A percentile compares a stretch with the other conserved stretches of the same genome.
phyloP scores from a whole-genome alignment of 148 eudicot genomes.

The Arbutus unedo region DNA sequence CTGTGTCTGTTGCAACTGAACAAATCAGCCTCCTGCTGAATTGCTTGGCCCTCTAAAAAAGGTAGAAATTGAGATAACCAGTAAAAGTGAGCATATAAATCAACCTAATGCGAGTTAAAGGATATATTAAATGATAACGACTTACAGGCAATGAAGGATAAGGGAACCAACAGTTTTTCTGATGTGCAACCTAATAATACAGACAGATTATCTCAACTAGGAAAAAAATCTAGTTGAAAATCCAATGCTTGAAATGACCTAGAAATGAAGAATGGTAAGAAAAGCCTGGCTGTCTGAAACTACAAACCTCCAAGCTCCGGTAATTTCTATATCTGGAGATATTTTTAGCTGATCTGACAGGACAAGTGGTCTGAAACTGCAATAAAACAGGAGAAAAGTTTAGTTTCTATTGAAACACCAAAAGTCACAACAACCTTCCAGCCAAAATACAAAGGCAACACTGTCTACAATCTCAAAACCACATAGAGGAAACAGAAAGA shows the following conservation, averaged over 20 bases:
- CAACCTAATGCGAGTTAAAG: slow-evolving; percentile 1
- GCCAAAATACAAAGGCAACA: background rate
- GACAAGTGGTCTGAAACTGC: slow-evolving; percentile 47
- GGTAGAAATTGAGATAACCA: slow-evolving; percentile 8
- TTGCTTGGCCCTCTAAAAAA: slow-evolving; percentile 42
- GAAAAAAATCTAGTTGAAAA: background rate
- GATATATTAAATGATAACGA: background rate
- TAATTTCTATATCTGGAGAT: slow-evolving; percentile 36
- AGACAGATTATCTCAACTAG: slow-evolving; percentile 11
- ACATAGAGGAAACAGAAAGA: background rate
- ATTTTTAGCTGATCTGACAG: slow-evolving; percentile 36
- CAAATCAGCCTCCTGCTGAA: slow-evolving; percentile 56
- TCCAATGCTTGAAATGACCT: background rate
- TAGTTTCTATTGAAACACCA: background rate
- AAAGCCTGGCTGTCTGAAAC: background rate
- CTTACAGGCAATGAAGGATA: slow-evolving; percentile 34
- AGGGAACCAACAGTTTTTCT: slow-evolving; percentile 41
- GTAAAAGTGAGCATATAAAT: slow-evolving; percentile 12
- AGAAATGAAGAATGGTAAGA: background rate
- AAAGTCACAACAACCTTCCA: background rate
- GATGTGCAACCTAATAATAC: slow-evolving; percentile 37
- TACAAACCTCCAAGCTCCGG: slow-evolving; percentile 50
- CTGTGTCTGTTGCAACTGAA: slow-evolving; percentile 76
- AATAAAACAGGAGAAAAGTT: slow-evolving; percentile 1
- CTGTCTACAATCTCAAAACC: background rate